phyloP scores from a whole-genome alignment of 2,329 filamentous ascomycete species.

The Dactylellina haptotyla region DNA sequence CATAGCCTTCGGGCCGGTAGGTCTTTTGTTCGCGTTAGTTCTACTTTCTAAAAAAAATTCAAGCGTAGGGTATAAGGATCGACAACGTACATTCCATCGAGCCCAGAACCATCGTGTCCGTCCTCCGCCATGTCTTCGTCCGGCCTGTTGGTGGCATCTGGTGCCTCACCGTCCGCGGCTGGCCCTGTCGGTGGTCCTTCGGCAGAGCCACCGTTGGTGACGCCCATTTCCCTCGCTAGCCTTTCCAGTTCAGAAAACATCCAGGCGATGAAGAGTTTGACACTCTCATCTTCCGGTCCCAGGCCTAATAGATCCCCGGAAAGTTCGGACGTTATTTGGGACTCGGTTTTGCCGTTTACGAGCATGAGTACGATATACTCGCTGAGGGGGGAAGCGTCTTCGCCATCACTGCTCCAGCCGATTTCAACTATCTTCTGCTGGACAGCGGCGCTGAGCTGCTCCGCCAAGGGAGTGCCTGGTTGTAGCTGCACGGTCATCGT shows the following conservation, averaged over 20 bases:
- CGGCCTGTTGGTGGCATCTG: conserved; percentile 63
- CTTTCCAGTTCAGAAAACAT: conserved; percentile 85
- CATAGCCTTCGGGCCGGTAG: conserved; percentile 95
- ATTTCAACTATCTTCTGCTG: conserved; percentile 92
- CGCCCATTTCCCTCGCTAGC: conserved; percentile 71
- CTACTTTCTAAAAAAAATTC: conserved; percentile 42
- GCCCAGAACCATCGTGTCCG: conserved; percentile 60
- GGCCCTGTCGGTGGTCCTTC: conserved; percentile 58
- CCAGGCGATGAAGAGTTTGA: conserved; percentile 87
- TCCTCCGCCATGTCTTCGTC: conserved; percentile 79
- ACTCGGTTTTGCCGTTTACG: conserved; percentile 90
- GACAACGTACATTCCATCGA: conserved; percentile 70
- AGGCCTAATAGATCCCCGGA: conserved; percentile 86
- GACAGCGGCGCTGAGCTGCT: conserved; percentile 82
- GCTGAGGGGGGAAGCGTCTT: conserved; percentile 82
- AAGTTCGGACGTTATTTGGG: conserved; percentile 87
- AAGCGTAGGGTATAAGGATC: neutral
- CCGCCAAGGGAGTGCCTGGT: conserved; percentile 82
- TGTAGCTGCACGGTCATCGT: conserved; percentile 81
- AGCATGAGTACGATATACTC: conserved; percentile 99
- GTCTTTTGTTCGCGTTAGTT: conserved; percentile 67
- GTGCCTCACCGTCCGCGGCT: conserved; percentile 20
- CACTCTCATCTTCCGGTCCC: conserved; percentile 81
- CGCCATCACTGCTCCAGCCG: conserved; percentile 86
- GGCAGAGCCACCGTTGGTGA: conserved; percentile 60